phyloP scores from a whole-genome alignment of 768 basidiomycete genomes.

The Trametes villosa region DNA sequence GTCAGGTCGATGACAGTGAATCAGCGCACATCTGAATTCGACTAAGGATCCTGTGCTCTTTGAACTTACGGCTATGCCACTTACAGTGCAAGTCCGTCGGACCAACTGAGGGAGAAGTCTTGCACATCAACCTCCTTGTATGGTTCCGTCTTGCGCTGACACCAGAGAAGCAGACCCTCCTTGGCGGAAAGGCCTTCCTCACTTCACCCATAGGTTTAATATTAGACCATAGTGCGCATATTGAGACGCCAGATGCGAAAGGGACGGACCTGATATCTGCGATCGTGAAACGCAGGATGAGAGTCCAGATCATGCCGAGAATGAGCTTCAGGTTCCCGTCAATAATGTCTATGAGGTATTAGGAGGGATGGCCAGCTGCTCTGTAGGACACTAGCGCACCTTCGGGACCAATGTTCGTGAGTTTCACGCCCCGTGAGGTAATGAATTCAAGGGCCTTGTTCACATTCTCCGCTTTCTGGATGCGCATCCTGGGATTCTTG shows the following conservation, averaged over 20 bases:
- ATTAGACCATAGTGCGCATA: background rate
- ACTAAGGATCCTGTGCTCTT: background rate
- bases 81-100: slow-evolving; percentile 91
- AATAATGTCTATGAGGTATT: slow-evolving; percentile 79
- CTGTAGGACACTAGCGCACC: slow-evolving; percentile 46
- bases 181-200: slow-evolving; percentile 99
- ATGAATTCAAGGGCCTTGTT: slow-evolving; percentile 97
- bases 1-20: slow-evolving; percentile 97
- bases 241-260: background rate
- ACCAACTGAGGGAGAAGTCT: slow-evolving; percentile 93
- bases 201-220: slow-evolving; percentile 46
- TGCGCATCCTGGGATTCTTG: slow-evolving; percentile 84
- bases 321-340: slow-evolving; percentile 99
- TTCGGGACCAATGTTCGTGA: slow-evolving; percentile 98
- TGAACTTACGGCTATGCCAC: slow-evolving; percentile 10
- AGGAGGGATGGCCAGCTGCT: background rate
- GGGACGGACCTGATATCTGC: slow-evolving; percentile 89
- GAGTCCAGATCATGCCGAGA: slow-evolving; percentile 99
- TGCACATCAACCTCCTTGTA: slow-evolving; percentile 93
- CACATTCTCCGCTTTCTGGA: slow-evolving; percentile 98
- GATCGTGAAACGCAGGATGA: slow-evolving; percentile 96
- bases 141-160: slow-evolving; percentile 91
- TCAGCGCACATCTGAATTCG: slow-evolving; percentile 85
- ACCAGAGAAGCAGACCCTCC: slow-evolving; percentile 96
- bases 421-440: slow-evolving; percentile 87